Conservation (phyloP, 2,329 filamentous ascomycete genomes). For the Diaporthe longicolla region DNA sequence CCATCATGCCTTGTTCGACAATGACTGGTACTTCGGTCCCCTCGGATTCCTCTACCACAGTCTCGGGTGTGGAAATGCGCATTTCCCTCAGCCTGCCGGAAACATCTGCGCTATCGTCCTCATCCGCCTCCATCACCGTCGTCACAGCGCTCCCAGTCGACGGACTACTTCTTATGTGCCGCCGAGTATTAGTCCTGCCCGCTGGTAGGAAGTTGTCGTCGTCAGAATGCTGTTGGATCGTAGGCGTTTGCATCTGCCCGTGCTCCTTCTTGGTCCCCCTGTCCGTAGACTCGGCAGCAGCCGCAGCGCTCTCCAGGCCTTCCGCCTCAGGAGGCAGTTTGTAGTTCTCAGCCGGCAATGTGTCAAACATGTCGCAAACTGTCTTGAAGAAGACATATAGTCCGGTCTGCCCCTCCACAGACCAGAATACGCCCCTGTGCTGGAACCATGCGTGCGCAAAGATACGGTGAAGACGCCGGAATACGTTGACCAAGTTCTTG, state of each 20-base stretch:
- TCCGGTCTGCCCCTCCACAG: slow-evolving; percentile 90
- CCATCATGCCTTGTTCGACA: slow-evolving; percentile 53
- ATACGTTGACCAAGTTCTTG: slow-evolving; percentile 94
- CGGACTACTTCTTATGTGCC: slow-evolving; percentile 84
- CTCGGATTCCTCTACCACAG: slow-evolving; percentile 62
- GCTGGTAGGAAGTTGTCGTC: slow-evolving; percentile 68
- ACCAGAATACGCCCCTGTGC: slow-evolving; percentile 95
- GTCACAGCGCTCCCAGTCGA: slow-evolving; percentile 84
- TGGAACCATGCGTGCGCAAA: slow-evolving; percentile 99
- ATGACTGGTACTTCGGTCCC: slow-evolving; percentile 55
- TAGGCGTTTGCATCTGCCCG: slow-evolving; percentile 48
- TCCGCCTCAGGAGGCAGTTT: slow-evolving; percentile 95
- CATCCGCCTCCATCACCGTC: slow-evolving; percentile 86
- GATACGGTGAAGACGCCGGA: slow-evolving; percentile 93
- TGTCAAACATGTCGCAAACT: slow-evolving; percentile 90
- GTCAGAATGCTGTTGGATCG: slow-evolving; percentile 48
- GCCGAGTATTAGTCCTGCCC: slow-evolving; percentile 79
- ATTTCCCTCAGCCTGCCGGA: slow-evolving; percentile 62
- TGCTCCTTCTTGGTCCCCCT: slow-evolving; percentile 41
- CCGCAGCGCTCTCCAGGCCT: slow-evolving; percentile 71
- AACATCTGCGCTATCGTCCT: slow-evolving; percentile 73
- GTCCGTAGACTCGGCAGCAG: slow-evolving; percentile 40
- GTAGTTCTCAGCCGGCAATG: slow-evolving; percentile 94
- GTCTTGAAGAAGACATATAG: slow-evolving; percentile 98
- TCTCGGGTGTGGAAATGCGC: slow-evolving; percentile 66